Evolutionary conservation across 75 land plant genomes (phyloP), one percentile per base, ranked within the genome.

Genomic region (Larix kaempferi): DNA sequence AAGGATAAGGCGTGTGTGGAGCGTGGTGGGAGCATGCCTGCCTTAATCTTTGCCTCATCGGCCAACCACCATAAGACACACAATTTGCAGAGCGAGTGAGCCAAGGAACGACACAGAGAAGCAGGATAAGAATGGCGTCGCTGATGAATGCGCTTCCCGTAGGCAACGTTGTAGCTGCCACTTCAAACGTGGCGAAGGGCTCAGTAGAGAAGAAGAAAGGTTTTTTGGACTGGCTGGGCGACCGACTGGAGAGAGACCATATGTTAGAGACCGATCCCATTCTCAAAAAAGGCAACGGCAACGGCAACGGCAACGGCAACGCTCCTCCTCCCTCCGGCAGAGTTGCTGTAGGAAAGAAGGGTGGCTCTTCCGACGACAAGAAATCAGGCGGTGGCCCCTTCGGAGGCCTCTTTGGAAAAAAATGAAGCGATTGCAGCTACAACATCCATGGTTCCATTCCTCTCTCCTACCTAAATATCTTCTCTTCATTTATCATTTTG

Each of bases 1-100:
- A n/a, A 39, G 49, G 72, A 69, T 69, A 69, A 69, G 72, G 72
- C 72, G 72, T 64, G 67, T 64, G 67, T 29, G 67, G 19, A 37
- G 67, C 35, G 67, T 69, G 72, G 22, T 37, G n/a, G 33, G 22
- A n/a, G n/a, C 39, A 33, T 22, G 71, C n/a, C 4, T 8, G 13
- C 41, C 49, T 35, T 67, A 67, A 69, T 2, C 21, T 69, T 22
- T 0, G 10, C 2, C 72, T 19, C 21, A 39, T 21, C 11, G 22
- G 2, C 71, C 41, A 35, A 66, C 65, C 67, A 64, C 67, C 14
- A 23, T 23, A 1, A 63, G 2, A 25, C 66, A 29, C 33, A 15
- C 35, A 2, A 1, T 3, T 11, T 61, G 27, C 8, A 44, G 52
- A 44, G 8, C 52, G 52, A 8, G 52, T 44, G 52, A 44, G 52